phyloP scores from a whole-genome alignment of 208 protist species.

The Willaertia magna region DNA sequence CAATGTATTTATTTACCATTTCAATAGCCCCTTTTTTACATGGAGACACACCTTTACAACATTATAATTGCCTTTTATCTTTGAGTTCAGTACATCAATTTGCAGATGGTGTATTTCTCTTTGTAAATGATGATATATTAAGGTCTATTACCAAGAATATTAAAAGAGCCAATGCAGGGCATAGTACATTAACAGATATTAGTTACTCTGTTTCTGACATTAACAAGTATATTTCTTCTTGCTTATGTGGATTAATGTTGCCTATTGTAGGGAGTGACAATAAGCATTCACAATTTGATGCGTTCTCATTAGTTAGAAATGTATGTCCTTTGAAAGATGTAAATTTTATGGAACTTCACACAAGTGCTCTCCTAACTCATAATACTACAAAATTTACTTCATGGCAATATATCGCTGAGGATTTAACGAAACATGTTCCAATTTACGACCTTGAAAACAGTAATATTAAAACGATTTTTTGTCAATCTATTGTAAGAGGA shows the following conservation, averaged over 20 bases:
- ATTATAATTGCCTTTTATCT: conserved; percentile 58
- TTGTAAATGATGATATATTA: conserved; percentile 14
- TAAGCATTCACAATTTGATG: conserved; percentile 5
- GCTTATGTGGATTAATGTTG: neutral
- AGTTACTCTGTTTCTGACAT: conserved; percentile 4
- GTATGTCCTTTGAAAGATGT: neutral
- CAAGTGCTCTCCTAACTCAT: neutral
- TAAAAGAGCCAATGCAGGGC: neutral
- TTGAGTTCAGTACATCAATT: conserved; percentile 42
- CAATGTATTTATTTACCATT: conserved; percentile 41
- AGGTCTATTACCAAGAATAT: neutral
- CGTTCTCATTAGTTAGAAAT: neutral
- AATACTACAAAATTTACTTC: neutral
- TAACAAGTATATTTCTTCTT: conserved; percentile 14
- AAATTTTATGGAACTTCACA: conserved; percentile 9
- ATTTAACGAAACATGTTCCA: conserved; percentile 1
- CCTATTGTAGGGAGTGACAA: neutral
- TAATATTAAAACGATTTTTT: neutral
- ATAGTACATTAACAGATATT: neutral
- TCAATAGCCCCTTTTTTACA: conserved; percentile 55
- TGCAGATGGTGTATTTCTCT: conserved; percentile 36
- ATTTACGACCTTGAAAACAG: neutral
- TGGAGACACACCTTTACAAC: conserved; percentile 66
- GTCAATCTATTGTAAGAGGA: neutral
- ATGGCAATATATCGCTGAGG: conserved; percentile 10